Base-by-base conservation (phyloP, 2,329 filamentous ascomycete species). In the Xylariomycetidae sp. region DNA sequence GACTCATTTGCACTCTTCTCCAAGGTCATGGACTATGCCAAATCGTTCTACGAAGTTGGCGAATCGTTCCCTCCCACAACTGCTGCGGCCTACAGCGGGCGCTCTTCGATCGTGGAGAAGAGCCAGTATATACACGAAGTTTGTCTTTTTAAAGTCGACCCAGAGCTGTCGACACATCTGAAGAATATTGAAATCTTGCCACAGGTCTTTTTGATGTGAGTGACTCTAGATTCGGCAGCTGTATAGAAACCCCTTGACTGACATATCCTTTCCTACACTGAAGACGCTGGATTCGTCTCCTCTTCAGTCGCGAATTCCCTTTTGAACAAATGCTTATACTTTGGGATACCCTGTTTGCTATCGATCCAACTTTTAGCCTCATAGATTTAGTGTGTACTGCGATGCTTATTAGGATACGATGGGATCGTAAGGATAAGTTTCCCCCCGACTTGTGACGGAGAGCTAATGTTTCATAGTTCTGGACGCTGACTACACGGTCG, bases 301-400 rank as follows among this genome's bases (percentile, higher is more conserved):
- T 98, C 0, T 97, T 97, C 53, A 89, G 90, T 30, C 77, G 92
- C 45, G 92, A 98, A 57, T 97, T 96, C 49, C 79, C 87, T 0
- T 94, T 97, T 41, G 79, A 89, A 34, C 80, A 94, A 41, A 74
- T 89, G 25, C 73, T 98, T 23, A 67, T 77, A 15, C 73, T 98
- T 36, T 98, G 92, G 92, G 92, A 98, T 62, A 75, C 82, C 6
- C 69, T 98, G 2, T 94, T 98, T 56, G 85, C 89, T 2, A 79
- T 94, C 50, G 89, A 95, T 49, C 74, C 90, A 6, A 73, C 76
- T 1, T 63, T 95, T 17, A 79, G 88, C 31, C 66, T 97, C 19
- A 79, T 97, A 46, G 88, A 97, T 53, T 72, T 92, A 35, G 81
- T 96, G n/a, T 96, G 89, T 48, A 80, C 96, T 32, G 82, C 88